Conservation (phyloP, 1,284 basidiomycete species). For the Leccinum subrobustum region DNA sequence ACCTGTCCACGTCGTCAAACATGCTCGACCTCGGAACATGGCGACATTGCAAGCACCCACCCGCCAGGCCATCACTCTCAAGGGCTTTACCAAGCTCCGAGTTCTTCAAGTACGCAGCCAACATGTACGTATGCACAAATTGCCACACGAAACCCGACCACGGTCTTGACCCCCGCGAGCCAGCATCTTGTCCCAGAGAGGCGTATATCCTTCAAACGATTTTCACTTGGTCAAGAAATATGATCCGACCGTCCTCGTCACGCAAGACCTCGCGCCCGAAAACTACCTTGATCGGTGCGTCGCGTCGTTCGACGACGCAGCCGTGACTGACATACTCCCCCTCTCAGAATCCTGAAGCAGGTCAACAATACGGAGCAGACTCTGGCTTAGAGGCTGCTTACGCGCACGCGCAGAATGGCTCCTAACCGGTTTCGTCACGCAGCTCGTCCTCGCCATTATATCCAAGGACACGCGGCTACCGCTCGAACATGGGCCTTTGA, state of each 20-base stretch:
- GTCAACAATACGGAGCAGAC: conserved; percentile 68
- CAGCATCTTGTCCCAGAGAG: conserved; percentile 89
- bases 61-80: conserved; percentile 85
- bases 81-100: conserved; percentile 94
- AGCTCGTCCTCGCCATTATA: conserved; percentile 96
- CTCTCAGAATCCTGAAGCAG: conserved; percentile 81
- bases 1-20: too few species aligned
- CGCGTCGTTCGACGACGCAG: not conserved
- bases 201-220: conserved; percentile 93
- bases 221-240: too few species aligned
- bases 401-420: conserved; percentile 73
- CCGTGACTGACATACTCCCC: not conserved
- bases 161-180: not conserved
- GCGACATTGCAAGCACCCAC: conserved; percentile 51
- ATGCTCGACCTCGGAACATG: too few species aligned
- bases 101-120: conserved; percentile 98
- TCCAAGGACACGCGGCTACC: conserved; percentile 88
- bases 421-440: conserved; percentile 83
- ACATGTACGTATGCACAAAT: conserved; percentile 62
- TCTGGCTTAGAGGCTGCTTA: not conserved
- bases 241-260: too few species aligned
- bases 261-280: too few species aligned
- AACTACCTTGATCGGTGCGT: conserved; percentile 44
- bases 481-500: conserved; percentile 98
- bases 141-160: not conserved